A percentile compares a stretch with the other conserved stretches of the same genome.
Evolutionary conservation across 192 early-diverging fungal species (phyloP).

Genomic region (Podila minutissima): DNA sequence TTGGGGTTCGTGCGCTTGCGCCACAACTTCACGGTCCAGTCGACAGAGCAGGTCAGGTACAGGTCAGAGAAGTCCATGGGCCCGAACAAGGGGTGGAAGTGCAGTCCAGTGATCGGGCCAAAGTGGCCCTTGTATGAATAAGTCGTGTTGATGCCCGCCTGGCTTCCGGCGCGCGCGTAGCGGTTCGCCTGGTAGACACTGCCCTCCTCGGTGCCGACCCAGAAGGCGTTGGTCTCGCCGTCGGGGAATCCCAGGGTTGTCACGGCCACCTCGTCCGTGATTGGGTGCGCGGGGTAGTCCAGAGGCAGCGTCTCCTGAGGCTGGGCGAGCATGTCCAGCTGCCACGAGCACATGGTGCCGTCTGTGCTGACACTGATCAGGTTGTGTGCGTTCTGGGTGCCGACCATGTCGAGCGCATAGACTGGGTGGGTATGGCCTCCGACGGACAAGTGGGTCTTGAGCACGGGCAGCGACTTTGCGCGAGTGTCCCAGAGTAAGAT

Average conservation of each 20-base stretch:
- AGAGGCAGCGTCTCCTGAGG: constrained; percentile 93
- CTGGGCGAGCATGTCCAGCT: constrained; percentile 96
- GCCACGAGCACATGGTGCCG: constrained; percentile 96
- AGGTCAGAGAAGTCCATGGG: constrained; percentile 91
- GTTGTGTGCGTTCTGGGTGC: constrained; percentile 95
- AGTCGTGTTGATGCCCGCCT: constrained; percentile 92
- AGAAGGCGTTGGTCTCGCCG: constrained; percentile 92
- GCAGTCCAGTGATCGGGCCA: constrained; percentile 87
- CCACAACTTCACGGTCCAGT: constrained; percentile 99
- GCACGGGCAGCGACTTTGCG: constrained; percentile 87
- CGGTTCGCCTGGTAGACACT: constrained; percentile 94
- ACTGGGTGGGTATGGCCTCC: constrained; percentile 98
- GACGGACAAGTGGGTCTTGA: constrained; percentile 93
- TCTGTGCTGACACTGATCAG: constrained; percentile 95
- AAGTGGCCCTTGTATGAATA: constrained; percentile 91
- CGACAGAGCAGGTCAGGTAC: constrained; percentile 91
- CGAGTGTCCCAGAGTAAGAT: constrained; percentile 98
- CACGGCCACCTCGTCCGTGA: constrained; percentile 94
- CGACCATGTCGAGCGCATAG: constrained; percentile 88
- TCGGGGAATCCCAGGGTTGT: constrained; percentile 92
- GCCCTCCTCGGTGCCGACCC: constrained; percentile 97
- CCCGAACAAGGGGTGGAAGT: constrained; percentile 88
- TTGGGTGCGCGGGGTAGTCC: constrained; percentile 74
- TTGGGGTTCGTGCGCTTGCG: constrained; percentile 70
- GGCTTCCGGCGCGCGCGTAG: constrained; percentile 95